phyloP scores from a whole-genome alignment of 1,284 basidiomycete genomes.

The Pholiota adiposa region DNA sequence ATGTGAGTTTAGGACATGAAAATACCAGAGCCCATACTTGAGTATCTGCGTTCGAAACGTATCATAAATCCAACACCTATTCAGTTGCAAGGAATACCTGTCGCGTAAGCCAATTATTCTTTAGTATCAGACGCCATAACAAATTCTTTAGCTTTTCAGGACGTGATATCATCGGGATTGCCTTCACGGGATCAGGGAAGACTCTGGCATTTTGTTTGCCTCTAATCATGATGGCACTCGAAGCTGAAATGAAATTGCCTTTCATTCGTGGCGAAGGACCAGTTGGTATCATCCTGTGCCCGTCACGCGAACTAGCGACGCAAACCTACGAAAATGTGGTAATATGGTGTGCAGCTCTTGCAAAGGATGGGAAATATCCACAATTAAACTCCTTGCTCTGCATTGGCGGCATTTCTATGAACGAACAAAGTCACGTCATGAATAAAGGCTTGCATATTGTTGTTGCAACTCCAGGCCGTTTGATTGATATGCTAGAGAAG shows the following conservation, averaged over 20 bases:
- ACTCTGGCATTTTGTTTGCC: slow-evolving; percentile 92
- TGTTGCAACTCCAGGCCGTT: slow-evolving; percentile 93
- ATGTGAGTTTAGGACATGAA: slow-evolving; percentile 86
- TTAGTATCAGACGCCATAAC: slow-evolving; percentile 14
- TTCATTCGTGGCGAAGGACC: slow-evolving; percentile 95
- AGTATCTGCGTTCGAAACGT: slow-evolving; percentile 83
- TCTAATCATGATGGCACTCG: slow-evolving; percentile 92
- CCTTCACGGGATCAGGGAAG: slow-evolving; percentile 93
- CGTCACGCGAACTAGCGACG: slow-evolving; percentile 90
- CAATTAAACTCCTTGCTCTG: slow-evolving; percentile 88
- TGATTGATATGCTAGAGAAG: slow-evolving; percentile 98
- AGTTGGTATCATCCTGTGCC: slow-evolving; percentile 93
- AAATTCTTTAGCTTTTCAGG: slow-evolving; percentile 72
- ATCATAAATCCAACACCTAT: slow-evolving; percentile 94
- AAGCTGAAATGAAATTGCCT: slow-evolving; percentile 91
- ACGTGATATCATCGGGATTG: slow-evolving; percentile 94
- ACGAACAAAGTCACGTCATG: slow-evolving; percentile 90
- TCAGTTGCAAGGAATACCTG: slow-evolving; percentile 96
- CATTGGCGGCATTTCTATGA: slow-evolving; percentile 98
- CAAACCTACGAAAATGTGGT: slow-evolving; percentile 97
- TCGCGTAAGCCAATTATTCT: slow-evolving; percentile 65
- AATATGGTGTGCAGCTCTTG: slow-evolving; percentile 83
- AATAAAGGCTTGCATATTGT: slow-evolving; percentile 94
- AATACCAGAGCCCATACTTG: slow-evolving; percentile 84
- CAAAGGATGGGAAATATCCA: slow-evolving; percentile 83